Evolutionary conservation across 352 stramenopile species (phyloP), one percentile per base, ranked within the genome.

Genomic region (Pythium aquatile): DNA sequence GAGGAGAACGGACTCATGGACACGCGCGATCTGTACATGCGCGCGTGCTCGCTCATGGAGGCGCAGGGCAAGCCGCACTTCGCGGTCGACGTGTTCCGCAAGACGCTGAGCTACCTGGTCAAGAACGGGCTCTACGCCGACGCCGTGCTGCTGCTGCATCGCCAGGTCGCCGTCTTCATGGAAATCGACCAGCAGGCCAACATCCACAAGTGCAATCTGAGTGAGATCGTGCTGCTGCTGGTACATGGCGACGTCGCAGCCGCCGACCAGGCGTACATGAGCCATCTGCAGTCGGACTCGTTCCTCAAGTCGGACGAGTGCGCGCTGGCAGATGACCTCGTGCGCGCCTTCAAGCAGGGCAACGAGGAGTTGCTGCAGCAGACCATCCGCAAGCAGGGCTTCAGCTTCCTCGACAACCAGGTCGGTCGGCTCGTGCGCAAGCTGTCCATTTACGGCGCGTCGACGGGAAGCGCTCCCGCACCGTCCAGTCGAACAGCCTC

Each of bases 41-140:
- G 72, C 20, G 85, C 85, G 6, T 94, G 85, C 68, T 81, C 83
- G 52, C 73, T 94, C 47, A 69, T 92, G 57, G 85, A 94, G 46
- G 74, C 85, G 5, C 85, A 94, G 69, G 80, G 83, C 61, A 94
- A 92, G 62, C 85, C 85, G 17, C 85, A 94, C 68, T 91, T 94
- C 53, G 85, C 85, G 0, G 77, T 94, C 17, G 85, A 94, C 32
- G 77, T 80, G 61, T 90, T 94, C 66, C 78, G 81, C 52, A 94
- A 94, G 74, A 86, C 83, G 55, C 62, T 91, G 55, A 77, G 63
- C n/a, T 94, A 90, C 53, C 54, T 92, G 30, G 77, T 87, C 30
- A 91, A 91, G 58, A 66, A 68, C 29, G 75, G 56, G 11, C 68
- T 77, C 13, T 85, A 82, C 55, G 57, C 61, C 2, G 85, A 94